Percentiles rank a stretch among this genome's conserved stretches.
phyloP scores from a whole-genome alignment of 2,329 filamentous ascomycete genomes.

The Lizonia empirigonia region DNA sequence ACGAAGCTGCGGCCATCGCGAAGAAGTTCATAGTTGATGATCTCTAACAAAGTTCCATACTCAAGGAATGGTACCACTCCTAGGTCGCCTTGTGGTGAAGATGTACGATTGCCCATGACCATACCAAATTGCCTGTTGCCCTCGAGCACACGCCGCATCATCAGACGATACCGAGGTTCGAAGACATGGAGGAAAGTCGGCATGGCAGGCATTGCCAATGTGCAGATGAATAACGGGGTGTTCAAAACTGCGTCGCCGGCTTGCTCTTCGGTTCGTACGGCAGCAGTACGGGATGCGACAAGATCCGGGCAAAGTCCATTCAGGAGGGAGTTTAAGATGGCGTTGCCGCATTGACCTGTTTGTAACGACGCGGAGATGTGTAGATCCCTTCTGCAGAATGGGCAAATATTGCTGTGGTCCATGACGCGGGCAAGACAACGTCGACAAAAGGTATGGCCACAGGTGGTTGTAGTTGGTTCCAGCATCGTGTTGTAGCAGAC shows the following conservation, averaged over 20 bases:
- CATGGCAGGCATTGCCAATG: conserved; percentile 79
- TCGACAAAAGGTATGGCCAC: conserved; percentile 89
- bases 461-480: conserved; percentile 82
- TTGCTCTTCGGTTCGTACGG: conserved; percentile 63
- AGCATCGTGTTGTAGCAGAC: conserved; percentile 83
- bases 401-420: conserved; percentile 78
- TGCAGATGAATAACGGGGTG: conserved; percentile 76
- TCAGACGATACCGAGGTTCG: conserved; percentile 87
- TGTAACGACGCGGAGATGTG: conserved; percentile 58
- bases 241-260: conserved; percentile 62
- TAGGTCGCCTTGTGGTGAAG: conserved; percentile 59
- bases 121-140: conserved; percentile 81
- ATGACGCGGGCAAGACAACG: conserved; percentile 76
- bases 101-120: conserved; percentile 70
- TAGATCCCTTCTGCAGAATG: conserved; percentile 74
- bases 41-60: conserved; percentile 78
- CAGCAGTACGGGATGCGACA: conserved; percentile 62
- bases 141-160: conserved; percentile 80
- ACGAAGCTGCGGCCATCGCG: conserved; percentile 82
- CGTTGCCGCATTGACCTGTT: conserved; percentile 62
- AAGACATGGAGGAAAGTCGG: conserved; percentile 89
- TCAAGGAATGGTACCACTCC: conserved; percentile 66
- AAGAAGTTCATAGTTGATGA: conserved; percentile 74
- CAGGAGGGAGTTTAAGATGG: conserved; percentile 66
- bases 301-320: conserved; percentile 70